Conservation (phyloP, 108 stramenopile genomes). For the Nitzschia sp. region DNA sequence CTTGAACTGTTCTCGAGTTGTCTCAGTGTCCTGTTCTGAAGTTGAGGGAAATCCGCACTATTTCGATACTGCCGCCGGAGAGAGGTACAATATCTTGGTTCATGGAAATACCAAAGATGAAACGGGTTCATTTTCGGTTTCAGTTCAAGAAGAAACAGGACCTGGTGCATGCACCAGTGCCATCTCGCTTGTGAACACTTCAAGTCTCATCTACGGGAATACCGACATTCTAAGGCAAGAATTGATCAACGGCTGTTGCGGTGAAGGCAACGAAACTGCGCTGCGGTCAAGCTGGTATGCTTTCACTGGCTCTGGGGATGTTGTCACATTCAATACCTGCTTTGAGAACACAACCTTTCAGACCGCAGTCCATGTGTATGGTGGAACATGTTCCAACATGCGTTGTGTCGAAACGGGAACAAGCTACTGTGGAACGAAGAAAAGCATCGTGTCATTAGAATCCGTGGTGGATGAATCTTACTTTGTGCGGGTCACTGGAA, state of each 20-base stretch:
- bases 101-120: constrained; percentile 11
- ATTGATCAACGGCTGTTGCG: constrained; percentile 2
- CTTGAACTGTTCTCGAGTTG: constrained; percentile 8
- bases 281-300: constrained; percentile 29
- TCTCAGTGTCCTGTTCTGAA: constrained; percentile 15
- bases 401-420: constrained; percentile 17
- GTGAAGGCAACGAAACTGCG: not conserved
- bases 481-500: constrained; percentile 22
- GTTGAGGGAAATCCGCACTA: constrained; percentile 1
- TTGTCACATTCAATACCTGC: constrained; percentile 23
- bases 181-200: not conserved
- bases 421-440: constrained; percentile 15
- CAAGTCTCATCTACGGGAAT: constrained; percentile 19
- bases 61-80: constrained; percentile 22
- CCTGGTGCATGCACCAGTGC: constrained; percentile 21
- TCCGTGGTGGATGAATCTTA: constrained; percentile 20
- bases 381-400: constrained; percentile 22
- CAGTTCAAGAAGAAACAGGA: constrained; percentile 8
- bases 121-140: constrained; percentile 22
- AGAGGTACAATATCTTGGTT: constrained; percentile 24
- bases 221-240: constrained; percentile 10
- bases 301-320: constrained; percentile 22
- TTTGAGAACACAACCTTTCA: constrained; percentile 21
- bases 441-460: constrained; percentile 18
- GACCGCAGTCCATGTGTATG: constrained; percentile 23